A percentile compares a stretch with the other conserved stretches of the same genome.
These are phyloP conservation scores for Trichoderma sp. DNA, from an alignment of 2,329 filamentous ascomycete genomes.

Conservation along the genomic window DNA sequence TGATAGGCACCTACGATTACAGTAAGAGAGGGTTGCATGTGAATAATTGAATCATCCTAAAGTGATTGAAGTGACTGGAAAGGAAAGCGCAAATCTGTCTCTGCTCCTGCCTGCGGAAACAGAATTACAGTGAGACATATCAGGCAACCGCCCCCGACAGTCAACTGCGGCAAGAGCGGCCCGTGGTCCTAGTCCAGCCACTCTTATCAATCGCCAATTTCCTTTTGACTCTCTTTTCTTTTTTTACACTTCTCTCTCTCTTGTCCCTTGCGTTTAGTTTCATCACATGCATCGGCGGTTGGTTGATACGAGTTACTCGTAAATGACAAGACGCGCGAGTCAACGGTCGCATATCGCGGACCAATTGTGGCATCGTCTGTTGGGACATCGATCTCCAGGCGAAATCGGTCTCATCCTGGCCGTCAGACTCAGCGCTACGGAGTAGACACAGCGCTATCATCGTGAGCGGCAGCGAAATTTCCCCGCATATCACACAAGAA, in stretches of 20 bases:
- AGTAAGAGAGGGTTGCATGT: neutral
- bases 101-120: neutral
- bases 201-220: constrained; percentile 4
- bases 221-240: neutral
- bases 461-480: neutral
- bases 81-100: neutral
- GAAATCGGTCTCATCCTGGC: neutral
- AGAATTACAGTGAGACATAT: constrained; percentile 1
- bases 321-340: neutral
- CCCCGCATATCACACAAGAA: constrained; percentile 11
- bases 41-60: neutral
- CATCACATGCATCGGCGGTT: neutral
- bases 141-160: neutral
- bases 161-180: constrained; percentile 11
- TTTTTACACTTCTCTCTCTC: neutral
- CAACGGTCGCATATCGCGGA: neutral
- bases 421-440: constrained; percentile 8
- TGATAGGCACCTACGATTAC: neutral
- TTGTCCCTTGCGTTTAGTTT: neutral
- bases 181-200: constrained; percentile 16
- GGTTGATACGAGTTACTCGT: neutral
- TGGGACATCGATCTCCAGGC: neutral
- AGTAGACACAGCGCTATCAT: neutral
- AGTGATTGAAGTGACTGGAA: neutral
- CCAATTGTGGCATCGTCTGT: neutral